phyloP scores from a whole-genome alignment of 495 filamentous ascomycete species.

The Annulohypoxylon bovei region DNA sequence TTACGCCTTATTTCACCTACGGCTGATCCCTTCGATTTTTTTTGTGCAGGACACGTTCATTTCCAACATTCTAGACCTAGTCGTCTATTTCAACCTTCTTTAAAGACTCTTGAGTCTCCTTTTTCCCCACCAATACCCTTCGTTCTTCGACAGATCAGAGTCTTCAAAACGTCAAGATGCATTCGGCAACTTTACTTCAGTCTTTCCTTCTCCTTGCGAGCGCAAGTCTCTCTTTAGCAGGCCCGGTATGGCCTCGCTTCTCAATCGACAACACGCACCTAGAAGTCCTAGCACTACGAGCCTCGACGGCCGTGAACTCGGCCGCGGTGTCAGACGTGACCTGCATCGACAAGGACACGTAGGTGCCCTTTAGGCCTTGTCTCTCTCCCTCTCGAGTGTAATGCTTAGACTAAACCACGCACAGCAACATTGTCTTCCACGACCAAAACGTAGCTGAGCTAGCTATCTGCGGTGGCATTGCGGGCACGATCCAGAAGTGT shows the following conservation, averaged over 20 bases:
- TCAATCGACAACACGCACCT: conserved; percentile 43
- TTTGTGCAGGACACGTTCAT: conserved; percentile 39
- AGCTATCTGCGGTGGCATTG: conserved; percentile 62
- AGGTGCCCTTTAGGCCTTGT: conserved; percentile 19
- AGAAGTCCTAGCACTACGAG: conserved; percentile 50
- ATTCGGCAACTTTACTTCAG: conserved; percentile 35
- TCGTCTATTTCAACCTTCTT: conserved; percentile 33
- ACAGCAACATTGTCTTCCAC: conserved; percentile 61
- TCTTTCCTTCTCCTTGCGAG: conserved; percentile 29
- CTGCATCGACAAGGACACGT: conserved; percentile 52
- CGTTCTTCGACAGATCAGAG: not conserved
- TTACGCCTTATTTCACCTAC: conserved; percentile 2
- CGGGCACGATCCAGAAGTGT: conserved; percentile 57
- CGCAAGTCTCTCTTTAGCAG: conserved; percentile 25
- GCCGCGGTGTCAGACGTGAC: conserved; percentile 47
- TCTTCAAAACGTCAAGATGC: conserved; percentile 28
- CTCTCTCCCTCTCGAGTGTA: not conserved
- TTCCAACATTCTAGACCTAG: conserved; percentile 38
- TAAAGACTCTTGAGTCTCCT: not conserved
- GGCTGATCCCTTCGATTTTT: conserved; percentile 13
- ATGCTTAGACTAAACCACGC: not conserved
- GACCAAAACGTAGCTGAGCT: conserved; percentile 65
- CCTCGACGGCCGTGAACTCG: conserved; percentile 47
- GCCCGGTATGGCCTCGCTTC: conserved; percentile 43
- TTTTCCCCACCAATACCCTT: not conserved